Evolutionary conservation across 2,329 filamentous ascomycete species (phyloP), one percentile per base, ranked within the genome.

Genomic region (Pseudopyricularia javanii): DNA sequence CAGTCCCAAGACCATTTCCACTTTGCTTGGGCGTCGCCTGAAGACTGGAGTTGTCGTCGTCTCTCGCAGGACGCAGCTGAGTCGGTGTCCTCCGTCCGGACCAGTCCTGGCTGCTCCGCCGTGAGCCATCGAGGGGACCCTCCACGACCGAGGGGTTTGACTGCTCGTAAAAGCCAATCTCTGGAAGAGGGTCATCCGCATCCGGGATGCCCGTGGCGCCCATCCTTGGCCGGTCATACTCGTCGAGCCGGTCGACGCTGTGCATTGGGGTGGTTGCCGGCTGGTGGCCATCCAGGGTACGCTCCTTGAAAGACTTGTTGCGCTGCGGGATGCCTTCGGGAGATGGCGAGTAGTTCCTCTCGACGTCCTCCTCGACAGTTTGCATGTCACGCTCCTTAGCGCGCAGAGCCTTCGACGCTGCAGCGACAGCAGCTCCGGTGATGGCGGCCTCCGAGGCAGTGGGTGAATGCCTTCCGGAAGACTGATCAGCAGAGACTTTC

Each of bases 101-200:
- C 63, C 66, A 70, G 15, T 58, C 54, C 11, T 59, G 56, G 7
- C 58, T 56, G 26, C 33, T 35, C 7, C 30, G 54, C 8, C 67
- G 62, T 2, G 59, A 59, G 30, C 78, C 80, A 50, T 80, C 83
- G 50, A 86, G 78, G 1, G 83, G 84, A 17, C 86, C 88, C 58
- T 90, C 79, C 40, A 94, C 82, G 50, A 91, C 76, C 0, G 91
- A 95, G 3, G 89, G 89, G 62, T 94, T 94, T 17, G 90, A 95
- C 47, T 88, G 76, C 56, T 94, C 89, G 35, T 80, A 77, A 11
- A 88, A 85, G 4, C 85, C 88, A 61, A 87, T 82, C 62, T 91
- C 89, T 0, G 86, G 88, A 72, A 91, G 79, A 5, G 86, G 85
- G 59, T 91, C 75, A 54, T 83, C 70, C 34, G 79, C 69, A 57